phyloP scores from a whole-genome alignment of 352 stramenopile species.

The Phytophthora chlamydospora region DNA sequence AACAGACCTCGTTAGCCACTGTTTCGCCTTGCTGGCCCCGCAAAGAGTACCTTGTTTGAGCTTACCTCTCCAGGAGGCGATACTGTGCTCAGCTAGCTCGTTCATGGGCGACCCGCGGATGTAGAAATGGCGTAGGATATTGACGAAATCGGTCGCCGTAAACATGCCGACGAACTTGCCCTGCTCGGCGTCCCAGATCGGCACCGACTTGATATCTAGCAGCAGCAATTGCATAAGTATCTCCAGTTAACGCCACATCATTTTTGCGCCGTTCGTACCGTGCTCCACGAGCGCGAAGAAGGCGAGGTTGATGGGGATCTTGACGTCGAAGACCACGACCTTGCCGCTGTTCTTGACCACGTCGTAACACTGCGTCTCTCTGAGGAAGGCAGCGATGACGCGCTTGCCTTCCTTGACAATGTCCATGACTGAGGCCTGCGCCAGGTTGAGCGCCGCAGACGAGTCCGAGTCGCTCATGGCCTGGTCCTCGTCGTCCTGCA shows the following conservation, averaged over 20 bases:
- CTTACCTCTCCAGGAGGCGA: constrained; percentile 83
- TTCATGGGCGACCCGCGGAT: constrained; percentile 91
- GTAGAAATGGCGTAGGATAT: constrained; percentile 96
- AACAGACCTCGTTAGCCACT: constrained; percentile 24
- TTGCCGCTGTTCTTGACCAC: constrained; percentile 97
- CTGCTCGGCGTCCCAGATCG: constrained; percentile 95
- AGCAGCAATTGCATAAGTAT: constrained; percentile 18
- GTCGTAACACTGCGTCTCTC: constrained; percentile 93
- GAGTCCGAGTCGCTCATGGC: constrained; percentile 39
- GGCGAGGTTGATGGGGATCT: constrained; percentile 98
- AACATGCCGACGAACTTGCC: constrained; percentile 97
- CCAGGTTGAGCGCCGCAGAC: constrained; percentile 49
- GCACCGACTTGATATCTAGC: constrained; percentile 96
- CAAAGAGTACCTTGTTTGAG: neutral
- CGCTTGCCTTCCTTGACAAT: constrained; percentile 76
- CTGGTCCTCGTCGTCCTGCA: constrained; percentile 41
- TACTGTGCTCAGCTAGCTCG: constrained; percentile 85
- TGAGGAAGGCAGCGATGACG: constrained; percentile 91
- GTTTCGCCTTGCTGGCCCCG: no score
- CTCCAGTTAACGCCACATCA: neutral
- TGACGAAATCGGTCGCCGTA: constrained; percentile 98
- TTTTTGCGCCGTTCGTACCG: constrained; percentile 61
- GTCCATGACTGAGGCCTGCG: constrained; percentile 57
- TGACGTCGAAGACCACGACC: constrained; percentile 98
- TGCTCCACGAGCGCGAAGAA: constrained; percentile 99